Base-by-base conservation (phyloP, 1,139 yeast genomes). In the Hemisphaericaspora lyxosophila region DNA sequence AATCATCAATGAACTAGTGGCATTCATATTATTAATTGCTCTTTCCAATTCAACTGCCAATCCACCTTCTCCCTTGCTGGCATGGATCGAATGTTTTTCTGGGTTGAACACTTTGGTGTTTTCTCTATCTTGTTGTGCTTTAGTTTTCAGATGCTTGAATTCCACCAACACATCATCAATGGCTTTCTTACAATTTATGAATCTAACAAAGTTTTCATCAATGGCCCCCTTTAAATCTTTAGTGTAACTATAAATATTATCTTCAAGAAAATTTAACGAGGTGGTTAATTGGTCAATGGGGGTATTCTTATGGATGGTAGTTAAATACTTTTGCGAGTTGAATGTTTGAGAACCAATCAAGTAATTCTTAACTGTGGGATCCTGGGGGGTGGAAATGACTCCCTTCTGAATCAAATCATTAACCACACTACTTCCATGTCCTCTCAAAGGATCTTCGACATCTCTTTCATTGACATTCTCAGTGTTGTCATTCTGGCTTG, bases 311-410 rank as follows among this genome's bases (percentile, higher is more conserved):
- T 89, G 96, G 4, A 89, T 73, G 9, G 80, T 77, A 23, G 83
- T 75, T 46, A 90, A 63, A 55, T 82, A 90, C 40, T 73, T 69
- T 41, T 79, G 77, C 3, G 95, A 80, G 48, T 83, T 80, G 66
- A 90, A 90, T 31, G 73, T 66, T 45, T 85, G 83, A 3, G 89
- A 82, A 25, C 85, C 80, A 27, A 88, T 80, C 47, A 87, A 65
- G 59, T 75, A 87, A 46, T 77, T 73, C 40, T 71, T 64, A 26
- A 74, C 56, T 25, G 64, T 66, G 12, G 78, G 69, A 45, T 71
- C 75, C 35, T 51, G 50, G 8, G 71, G 57, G 16, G 73, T 65
- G 8, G 59, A 54, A 16, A 75, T 54, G 15, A 69, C 55, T 23
- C 64, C 65, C 31, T 60, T 59, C 23, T 60, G 60, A 9, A 69